A percentile compares a stretch with the other conserved stretches of the same genome.
Evolutionary conservation across 139 green algal genomes (phyloP).

Genomic region (Monoraphidium neglectum): DNA sequence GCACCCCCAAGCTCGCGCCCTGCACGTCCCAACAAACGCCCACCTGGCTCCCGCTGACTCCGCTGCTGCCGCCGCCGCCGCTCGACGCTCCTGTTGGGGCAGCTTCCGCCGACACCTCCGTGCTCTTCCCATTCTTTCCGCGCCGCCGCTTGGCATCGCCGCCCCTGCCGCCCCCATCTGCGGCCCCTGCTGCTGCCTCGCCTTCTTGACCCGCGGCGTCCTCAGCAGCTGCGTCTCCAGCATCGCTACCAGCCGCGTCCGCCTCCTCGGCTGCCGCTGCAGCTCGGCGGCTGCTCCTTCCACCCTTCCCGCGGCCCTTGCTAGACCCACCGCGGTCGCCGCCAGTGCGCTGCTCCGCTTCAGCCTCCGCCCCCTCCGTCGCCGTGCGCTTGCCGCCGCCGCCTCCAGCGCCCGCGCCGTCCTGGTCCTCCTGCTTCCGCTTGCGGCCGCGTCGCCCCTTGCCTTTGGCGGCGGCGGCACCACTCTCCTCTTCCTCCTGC

Average conservation of each 20-base stretch:
- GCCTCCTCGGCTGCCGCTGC: neutral
- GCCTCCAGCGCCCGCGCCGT: neutral
- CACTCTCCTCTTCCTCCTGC: too few relatives aligned
- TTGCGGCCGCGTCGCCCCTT: constrained; percentile 7
- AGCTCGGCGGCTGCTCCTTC: neutral
- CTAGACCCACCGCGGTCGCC: neutral
- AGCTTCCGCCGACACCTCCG: neutral
- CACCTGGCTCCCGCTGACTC: neutral
- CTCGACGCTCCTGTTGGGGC: neutral
- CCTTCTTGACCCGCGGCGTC: constrained; percentile 12
- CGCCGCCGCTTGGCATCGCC: neutral
- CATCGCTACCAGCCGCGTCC: neutral
- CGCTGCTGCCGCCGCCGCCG: neutral
- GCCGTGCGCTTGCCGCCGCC: neutral
- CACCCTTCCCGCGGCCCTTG: neutral
- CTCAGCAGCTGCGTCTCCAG: neutral
- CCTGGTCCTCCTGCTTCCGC: constrained; percentile 6
- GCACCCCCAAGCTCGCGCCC: too few relatives aligned
- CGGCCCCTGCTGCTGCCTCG: neutral
- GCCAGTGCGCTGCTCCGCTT: neutral
- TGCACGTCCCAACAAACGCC: too few relatives aligned
- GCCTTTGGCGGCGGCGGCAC: neutral
- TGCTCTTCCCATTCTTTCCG: constrained; percentile 16
- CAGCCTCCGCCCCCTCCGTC: neutral
- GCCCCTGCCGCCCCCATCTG: neutral